Evolutionary conservation across 331 rosid genomes (phyloP), one percentile per base, ranked within the genome.

Genomic region (Pyracantha coccinea): DNA sequence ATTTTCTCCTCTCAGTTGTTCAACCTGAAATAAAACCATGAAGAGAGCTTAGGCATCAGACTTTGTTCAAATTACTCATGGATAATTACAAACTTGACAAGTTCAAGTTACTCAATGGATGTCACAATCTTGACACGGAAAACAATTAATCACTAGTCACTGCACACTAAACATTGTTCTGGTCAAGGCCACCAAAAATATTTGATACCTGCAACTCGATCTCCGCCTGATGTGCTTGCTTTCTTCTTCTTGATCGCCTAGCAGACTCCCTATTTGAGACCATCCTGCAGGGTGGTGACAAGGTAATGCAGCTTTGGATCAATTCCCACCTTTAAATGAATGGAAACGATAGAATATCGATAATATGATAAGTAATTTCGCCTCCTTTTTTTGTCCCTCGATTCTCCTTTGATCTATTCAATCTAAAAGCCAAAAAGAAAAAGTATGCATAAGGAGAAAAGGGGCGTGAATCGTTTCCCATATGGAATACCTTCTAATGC

Each of bases 171-270:
- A 41, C 5, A 10, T 25, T 60, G 25, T 68, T 68, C 23, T 45
- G 58, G 60, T 20, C 7, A 4, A 21, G 19, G 9, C 11, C 6
- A 53, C 20, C 10, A 75, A 19, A 55, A 27, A 7, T 12, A n/a
- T 63, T 35, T 28, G 16, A 2, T 20, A 93, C 99, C 97, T 92
- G 97, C n/a, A 33, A 14, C 85, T 86, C 97, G 24, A 95, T 96
- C 14, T 88, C 96, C 27, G 70, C 29, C 81, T 90, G 73, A 24
- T 92, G 89, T 0, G 88, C 92, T 72, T 92, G 99, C 76, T 86
- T 95, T 82, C 97, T 84, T 86, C 77, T 76, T 80, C 99, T 88
- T 8, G 99, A 95, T 68, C 97, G 88, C 83, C 87, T 82, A n/a
- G 99, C 99, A 19, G 97, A 95, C 31, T 89, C 88, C 64, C 97